phyloP scores from a whole-genome alignment of 176 grass and related monocot genomes.

The Oryza rufipogon region DNA sequence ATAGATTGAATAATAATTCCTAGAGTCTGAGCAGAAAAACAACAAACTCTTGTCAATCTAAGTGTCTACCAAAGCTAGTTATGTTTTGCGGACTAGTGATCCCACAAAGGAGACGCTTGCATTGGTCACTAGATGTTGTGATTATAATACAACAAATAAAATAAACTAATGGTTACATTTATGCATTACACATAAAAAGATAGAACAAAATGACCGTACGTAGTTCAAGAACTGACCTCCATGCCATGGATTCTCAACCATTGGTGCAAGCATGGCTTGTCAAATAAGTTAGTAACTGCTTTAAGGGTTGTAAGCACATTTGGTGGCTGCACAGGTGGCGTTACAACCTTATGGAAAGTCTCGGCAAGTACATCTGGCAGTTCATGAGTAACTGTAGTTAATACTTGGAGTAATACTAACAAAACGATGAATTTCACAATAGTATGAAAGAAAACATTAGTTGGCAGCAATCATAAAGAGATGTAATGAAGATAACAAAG shows the following conservation, averaged over 20 bases:
- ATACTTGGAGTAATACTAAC: slow-evolving; percentile 2
- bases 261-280: slow-evolving; percentile 59
- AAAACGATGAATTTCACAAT: slow-evolving; percentile 2
- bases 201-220: not conserved
- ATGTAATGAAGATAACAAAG: slow-evolving; percentile 3
- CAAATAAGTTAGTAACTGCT: slow-evolving; percentile 89
- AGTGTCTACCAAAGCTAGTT: not conserved
- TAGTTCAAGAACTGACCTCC: slow-evolving; percentile 65
- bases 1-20: not conserved
- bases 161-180: not conserved
- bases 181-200: too few species aligned
- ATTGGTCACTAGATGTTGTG: not conserved
- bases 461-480: not conserved
- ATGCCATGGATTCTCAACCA: slow-evolving; percentile 77
- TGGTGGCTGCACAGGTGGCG: slow-evolving; percentile 55
- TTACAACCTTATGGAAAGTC: slow-evolving; percentile 66
- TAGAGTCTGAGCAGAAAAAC: not conserved
- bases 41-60: not conserved
- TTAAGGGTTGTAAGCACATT: slow-evolving; percentile 84
- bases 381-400: not conserved
- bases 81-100: slow-evolving; percentile 6
- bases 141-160: not conserved
- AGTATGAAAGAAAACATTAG: not conserved
- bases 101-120: not conserved
- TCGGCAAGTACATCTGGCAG: slow-evolving; percentile 75